Evolutionary conservation across 164 flowering plant genomes (phyloP), one percentile per base, ranked within the genome.

Genomic region (Protea cynaroides): DNA sequence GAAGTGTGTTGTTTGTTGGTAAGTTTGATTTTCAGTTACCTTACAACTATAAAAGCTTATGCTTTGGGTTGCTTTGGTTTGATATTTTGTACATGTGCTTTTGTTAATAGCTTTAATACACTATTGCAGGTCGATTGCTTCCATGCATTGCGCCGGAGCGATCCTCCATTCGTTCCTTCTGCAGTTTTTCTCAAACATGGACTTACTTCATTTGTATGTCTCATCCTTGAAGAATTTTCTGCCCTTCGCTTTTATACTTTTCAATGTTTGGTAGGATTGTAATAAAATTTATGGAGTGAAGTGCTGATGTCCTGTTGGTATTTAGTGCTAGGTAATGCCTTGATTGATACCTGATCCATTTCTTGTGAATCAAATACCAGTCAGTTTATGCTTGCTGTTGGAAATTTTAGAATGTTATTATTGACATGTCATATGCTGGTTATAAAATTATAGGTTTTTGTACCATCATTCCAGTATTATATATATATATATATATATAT

Each of bases 71-170:
- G 5, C 21, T 59, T n/a, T 25, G 22, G 21, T 36, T 40, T 9
- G 46, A 40, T 40, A 5, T 40, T 40, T 40, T 40, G 46, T 40
- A 40, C 10, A 40, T 40, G 14, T n/a, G 61, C 10, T 57, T 38
- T 62, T 55, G 46, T 60, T 34, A 23, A 40, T 52, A 63, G 19
- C 57, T 65, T 69, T 61, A 22, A 59, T 49, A 46, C 15, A 18
- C 38, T 14, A 55, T 73, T 62, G 57, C 96, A 92, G 98, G 95
- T 92, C 72, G 96, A 90, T 57, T 90, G 90, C 78, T 89, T 92
- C 63, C 96, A 90, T 80, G 98, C 87, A 43, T 74, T 92, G 71
- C 96, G 98, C 13, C 86, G 84, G 78, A 85, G 91, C 56, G 96
- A 90, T 79, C 96, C 98, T 69, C 92, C 96, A 53, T 90, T 88